Evolutionary conservation across 2,329 filamentous ascomycete species (phyloP), one percentile per base, ranked within the genome.

Genomic region (Hymenoscyphus albidus): DNA sequence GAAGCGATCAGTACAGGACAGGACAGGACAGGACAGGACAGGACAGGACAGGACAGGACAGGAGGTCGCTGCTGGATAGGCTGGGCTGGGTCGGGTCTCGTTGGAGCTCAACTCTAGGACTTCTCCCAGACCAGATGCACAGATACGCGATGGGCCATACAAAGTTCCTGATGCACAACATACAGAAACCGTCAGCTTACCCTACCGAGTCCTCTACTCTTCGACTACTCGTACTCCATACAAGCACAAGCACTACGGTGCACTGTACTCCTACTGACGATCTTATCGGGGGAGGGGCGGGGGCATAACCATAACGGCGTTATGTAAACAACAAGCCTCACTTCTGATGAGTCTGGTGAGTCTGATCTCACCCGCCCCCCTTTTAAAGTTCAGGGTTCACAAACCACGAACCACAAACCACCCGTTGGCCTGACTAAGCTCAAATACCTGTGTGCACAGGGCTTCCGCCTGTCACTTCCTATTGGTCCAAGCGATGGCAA

Each of bases 131-230:
- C 22, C 32, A 35, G 32, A 35, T 35, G 32, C 32, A 5, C 5
- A 35, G 32, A 35, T 35, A 2, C 32, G 5, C 32, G 7, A 35
- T 35, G 5, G 32, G 35, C 56, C 56, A 39, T 58, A n/a, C 56
- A 58, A 35, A 35, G 3, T 58, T 58, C 56, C 56, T 35, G 56
- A 58, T 58, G 56, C 56, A 58, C 56, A 58, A 58, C 56, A 58
- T 58, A 39, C 14, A 58, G 56, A 58, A 58, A 38, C 56, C n/a
- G 38, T 39, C 16, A 35, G 56, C 35, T 58, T 58, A 38, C 4
- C 3, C n/a, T 22, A 22, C 22, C 22, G 22, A 22, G 22, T 22
- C 22, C 22, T 22, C 22, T 22, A 22, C 22, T 22, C 22, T 22
- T 22, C 22, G 22, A 22, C 22, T 22, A 22, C 12, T 54, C 48